Evolutionary conservation across 208 protist genomes (phyloP).

Genomic region (Borovskyia barvae): DNA sequence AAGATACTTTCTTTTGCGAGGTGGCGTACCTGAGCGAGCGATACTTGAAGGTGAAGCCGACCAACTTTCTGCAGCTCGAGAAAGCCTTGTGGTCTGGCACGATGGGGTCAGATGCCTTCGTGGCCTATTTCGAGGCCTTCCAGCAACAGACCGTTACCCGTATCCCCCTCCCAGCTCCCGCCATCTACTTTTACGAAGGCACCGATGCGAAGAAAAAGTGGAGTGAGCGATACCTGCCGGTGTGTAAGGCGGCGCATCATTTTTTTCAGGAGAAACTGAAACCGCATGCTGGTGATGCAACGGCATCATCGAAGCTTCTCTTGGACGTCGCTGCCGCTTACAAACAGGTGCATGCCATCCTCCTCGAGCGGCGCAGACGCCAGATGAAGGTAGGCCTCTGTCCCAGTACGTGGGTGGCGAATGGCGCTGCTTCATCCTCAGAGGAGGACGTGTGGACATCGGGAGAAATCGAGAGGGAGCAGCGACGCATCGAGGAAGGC

Average conservation of each 20-base stretch:
- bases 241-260: conserved; percentile 37
- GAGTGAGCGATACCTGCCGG: conserved; percentile 70
- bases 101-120: conserved; percentile 41
- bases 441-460: conserved; percentile 42
- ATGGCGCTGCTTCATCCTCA: conserved; percentile 15
- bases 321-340: conserved; percentile 42
- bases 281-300: conserved; percentile 6
- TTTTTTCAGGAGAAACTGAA: conserved; percentile 71
- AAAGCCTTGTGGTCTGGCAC: conserved; percentile 37
- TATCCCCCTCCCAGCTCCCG: conserved; percentile 69
- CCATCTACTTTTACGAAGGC: conserved; percentile 80
- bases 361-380: conserved; percentile 36
- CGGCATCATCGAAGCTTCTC: conserved; percentile 38
- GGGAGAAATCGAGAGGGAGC: conserved; percentile 50
- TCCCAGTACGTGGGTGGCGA: conserved; percentile 19
- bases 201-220: conserved; percentile 57
- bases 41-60: conserved; percentile 70
- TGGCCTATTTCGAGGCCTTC: conserved; percentile 62
- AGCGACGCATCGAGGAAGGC: conserved; percentile 53
- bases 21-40: conserved; percentile 65
- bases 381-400: conserved; percentile 39
- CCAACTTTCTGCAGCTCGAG: conserved; percentile 77
- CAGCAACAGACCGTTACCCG: conserved; percentile 72
- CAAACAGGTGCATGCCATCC: conserved; percentile 43
- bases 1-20: conserved; percentile 77